These are phyloP conservation scores for Alternaria sp. DNA, from an alignment of 2,329 filamentous ascomycete species.

Conservation along the genomic window DNA sequence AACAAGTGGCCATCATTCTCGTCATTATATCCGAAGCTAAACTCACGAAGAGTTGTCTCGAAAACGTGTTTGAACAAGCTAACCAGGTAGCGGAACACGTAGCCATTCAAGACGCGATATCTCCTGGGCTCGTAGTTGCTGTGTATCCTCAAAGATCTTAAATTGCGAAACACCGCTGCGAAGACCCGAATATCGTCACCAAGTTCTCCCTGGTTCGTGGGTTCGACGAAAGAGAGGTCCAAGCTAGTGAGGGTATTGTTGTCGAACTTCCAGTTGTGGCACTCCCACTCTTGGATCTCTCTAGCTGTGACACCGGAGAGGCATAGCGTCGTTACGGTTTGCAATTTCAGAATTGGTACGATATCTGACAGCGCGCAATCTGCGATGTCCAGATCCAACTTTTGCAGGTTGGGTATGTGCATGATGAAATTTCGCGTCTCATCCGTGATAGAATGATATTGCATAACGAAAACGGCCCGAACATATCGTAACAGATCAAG, in stretches of 20 bases:
- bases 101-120: constrained; percentile 3
- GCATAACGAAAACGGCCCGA: background rate
- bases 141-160: constrained; percentile 10
- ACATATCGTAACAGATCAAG: constrained; percentile 6
- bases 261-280: constrained; percentile 11
- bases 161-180: constrained; percentile 7
- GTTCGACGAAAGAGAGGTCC: constrained; percentile 15
- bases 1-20: background rate
- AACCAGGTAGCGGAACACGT: constrained; percentile 15
- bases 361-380: constrained; percentile 4
- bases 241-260: constrained; percentile 13
- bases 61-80: constrained; percentile 15
- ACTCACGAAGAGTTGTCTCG: constrained; percentile 15
- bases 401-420: constrained; percentile 11
- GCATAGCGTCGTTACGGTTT: constrained; percentile 8
- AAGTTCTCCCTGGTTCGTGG: constrained; percentile 1
- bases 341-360: constrained; percentile 6
- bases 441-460: background rate
- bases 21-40: constrained; percentile 15
- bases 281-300: background rate
- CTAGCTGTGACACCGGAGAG: constrained; percentile 5
- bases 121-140: background rate
- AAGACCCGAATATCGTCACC: constrained; percentile 12
- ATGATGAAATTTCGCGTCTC: background rate
- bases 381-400: constrained; percentile 8